Conservation (phyloP, 352 stramenopile genomes). For the Pythium aphanidermatum region DNA sequence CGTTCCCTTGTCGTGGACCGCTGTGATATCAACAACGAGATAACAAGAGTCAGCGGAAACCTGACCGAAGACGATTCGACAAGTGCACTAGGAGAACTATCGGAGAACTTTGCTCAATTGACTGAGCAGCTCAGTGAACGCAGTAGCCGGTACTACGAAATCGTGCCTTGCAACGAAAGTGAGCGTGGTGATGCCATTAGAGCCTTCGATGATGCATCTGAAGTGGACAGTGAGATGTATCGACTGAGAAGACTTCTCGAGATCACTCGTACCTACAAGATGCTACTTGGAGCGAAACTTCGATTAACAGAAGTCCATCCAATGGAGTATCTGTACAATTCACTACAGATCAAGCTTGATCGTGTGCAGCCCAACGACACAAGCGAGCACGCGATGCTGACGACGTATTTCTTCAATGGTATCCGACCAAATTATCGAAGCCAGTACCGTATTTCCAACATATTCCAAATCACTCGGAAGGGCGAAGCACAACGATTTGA, state of each 20-base stretch:
- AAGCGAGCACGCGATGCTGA: constrained; percentile 38
- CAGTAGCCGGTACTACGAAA: constrained; percentile 76
- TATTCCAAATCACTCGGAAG: constrained; percentile 56
- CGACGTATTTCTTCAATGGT: constrained; percentile 59
- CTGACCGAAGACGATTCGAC: constrained; percentile 40
- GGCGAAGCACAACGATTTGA: constrained; percentile 51
- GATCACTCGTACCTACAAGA: constrained; percentile 73
- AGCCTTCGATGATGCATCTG: constrained; percentile 42
- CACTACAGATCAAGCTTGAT: constrained; percentile 53
- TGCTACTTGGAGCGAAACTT: constrained; percentile 55
- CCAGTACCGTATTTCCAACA: constrained; percentile 51
- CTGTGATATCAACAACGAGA: constrained; percentile 39
- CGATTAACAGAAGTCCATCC: constrained; percentile 33
- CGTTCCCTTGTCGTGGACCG: constrained; percentile 42
- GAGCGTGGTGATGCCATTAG: constrained; percentile 45
- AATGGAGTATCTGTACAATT: constrained; percentile 72
- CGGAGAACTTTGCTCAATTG: constrained; percentile 37
- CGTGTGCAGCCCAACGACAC: constrained; percentile 24
- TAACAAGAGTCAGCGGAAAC: constrained; percentile 34
- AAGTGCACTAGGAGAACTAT: constrained; percentile 33
- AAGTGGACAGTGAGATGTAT: constrained; percentile 65
- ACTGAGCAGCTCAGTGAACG: constrained; percentile 65
- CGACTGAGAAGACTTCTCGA: constrained; percentile 53
- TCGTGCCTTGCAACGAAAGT: constrained; percentile 75
- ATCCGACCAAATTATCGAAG: constrained; percentile 20